These are phyloP conservation scores for Whalleya microplaca DNA, from an alignment of 2,329 filamentous ascomycete species.

Conservation along the genomic window DNA sequence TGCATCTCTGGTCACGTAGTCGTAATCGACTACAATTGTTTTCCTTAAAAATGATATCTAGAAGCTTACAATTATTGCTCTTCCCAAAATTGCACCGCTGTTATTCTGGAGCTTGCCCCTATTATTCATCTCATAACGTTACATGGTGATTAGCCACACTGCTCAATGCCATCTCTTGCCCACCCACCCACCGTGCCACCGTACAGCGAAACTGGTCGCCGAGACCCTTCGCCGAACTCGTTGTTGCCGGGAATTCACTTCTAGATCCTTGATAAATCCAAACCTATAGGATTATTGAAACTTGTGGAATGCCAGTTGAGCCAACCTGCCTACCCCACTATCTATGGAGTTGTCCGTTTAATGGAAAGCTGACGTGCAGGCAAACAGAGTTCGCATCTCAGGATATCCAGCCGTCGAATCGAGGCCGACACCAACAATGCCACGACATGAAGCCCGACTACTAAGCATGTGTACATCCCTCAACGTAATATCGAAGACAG, in stretches of 20 bases:
- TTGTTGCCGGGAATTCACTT: not conserved
- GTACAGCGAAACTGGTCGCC: not conserved
- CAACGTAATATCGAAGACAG: not conserved
- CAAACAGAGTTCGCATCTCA: conserved; percentile 12
- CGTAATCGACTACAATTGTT: not conserved
- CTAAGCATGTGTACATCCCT: not conserved
- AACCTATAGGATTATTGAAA: not conserved
- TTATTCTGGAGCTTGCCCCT: not conserved
- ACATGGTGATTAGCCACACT: not conserved
- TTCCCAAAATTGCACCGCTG: not conserved
- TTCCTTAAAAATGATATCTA: not conserved
- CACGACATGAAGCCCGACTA: not conserved
- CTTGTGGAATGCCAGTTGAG: conserved; percentile 3
- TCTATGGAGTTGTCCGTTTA: conserved; percentile 18
- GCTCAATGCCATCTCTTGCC: not conserved
- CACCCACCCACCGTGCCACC: not conserved
- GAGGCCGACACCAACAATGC: not conserved
- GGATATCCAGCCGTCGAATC: conserved; percentile 1
- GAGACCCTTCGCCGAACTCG: not conserved
- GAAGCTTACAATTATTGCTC: not conserved
- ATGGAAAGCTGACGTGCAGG: conserved; percentile 20
- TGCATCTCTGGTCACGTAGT: not conserved
- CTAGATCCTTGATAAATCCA: not conserved
- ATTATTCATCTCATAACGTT: not conserved
- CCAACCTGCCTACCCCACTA: conserved; percentile 22